Evolutionary conservation across 257 asterid species (phyloP).

Genomic region (Thymus mandschuricus): DNA sequence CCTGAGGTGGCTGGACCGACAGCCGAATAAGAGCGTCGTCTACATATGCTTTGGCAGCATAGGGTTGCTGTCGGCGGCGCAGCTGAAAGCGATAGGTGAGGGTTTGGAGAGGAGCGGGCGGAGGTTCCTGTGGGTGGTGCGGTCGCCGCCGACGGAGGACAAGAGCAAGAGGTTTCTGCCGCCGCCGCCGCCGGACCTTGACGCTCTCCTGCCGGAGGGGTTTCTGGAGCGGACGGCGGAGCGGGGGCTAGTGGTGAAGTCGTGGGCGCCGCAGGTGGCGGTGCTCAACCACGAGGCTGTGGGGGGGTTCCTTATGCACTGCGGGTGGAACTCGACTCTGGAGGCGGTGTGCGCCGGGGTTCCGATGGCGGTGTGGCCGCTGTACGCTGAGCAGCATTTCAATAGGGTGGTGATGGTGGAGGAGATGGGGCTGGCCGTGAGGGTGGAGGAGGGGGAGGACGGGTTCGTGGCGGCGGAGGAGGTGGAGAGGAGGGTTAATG

Average conservation of each 20-base stretch:
- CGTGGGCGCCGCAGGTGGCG: slow-evolving; percentile 71
- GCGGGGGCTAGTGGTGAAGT: slow-evolving; percentile 50
- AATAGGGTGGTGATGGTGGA: slow-evolving; percentile 53
- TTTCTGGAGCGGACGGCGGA: slow-evolving; percentile 51
- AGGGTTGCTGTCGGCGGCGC: slow-evolving; percentile 44
- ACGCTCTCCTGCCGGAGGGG: slow-evolving; percentile 46
- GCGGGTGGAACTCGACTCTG: slow-evolving; percentile 71
- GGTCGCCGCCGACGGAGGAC: slow-evolving; percentile 48
- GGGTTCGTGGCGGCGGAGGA: slow-evolving; percentile 55
- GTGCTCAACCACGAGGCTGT: slow-evolving; percentile 53
- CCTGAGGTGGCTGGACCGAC: slow-evolving; percentile 60
- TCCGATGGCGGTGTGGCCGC: slow-evolving; percentile 75
- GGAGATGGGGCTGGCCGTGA: slow-evolving; percentile 47
- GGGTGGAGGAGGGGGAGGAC: slow-evolving; percentile 38
- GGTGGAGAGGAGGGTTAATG: slow-evolving; percentile 51
- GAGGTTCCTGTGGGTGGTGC: slow-evolving; percentile 64
- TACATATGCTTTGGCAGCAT: slow-evolving; percentile 65
- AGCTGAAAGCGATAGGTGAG: slow-evolving; percentile 47
- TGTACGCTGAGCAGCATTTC: slow-evolving; percentile 61
- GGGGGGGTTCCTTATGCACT: slow-evolving; percentile 69
- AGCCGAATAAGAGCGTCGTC: slow-evolving; percentile 58
- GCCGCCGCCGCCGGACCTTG: slow-evolving; percentile 49
- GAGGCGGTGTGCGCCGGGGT: slow-evolving; percentile 58
- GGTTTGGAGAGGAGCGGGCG: slow-evolving; percentile 55
- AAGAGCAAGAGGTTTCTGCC: slow-evolving; percentile 28